Conservation (phyloP, 2,329 filamentous ascomycete genomes). For the Trichoderma semiorbis region DNA sequence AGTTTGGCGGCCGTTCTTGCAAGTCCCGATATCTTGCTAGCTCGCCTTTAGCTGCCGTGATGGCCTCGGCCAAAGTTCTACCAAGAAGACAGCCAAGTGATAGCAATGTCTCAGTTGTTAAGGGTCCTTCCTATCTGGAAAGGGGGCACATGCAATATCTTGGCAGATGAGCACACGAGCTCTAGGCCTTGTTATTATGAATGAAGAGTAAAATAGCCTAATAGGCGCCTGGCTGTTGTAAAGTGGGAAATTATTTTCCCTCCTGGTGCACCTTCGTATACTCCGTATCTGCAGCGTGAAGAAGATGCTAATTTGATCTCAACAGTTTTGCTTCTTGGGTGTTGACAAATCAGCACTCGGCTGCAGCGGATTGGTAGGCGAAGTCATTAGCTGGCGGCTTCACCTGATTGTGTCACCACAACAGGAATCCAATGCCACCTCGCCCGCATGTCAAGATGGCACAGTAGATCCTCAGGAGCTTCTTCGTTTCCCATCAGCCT, state of each 20-base stretch:
- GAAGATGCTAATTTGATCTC: background rate
- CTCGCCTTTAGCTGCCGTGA: background rate
- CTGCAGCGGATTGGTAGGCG: background rate
- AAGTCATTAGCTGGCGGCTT: background rate
- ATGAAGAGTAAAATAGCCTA: background rate
- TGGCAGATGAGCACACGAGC: background rate
- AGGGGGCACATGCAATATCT: background rate
- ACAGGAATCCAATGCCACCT: background rate
- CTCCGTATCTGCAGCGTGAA: background rate
- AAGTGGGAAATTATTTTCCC: background rate
- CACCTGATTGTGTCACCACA: background rate
- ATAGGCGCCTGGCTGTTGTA: background rate
- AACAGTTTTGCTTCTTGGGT: background rate
- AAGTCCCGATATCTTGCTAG: background rate
- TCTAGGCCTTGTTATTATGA: background rate
- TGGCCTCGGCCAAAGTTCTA: background rate
- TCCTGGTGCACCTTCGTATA: background rate
- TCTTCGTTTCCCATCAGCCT: background rate
- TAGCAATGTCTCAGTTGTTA: background rate
- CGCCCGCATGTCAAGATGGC: background rate
- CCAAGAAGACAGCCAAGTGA: background rate
- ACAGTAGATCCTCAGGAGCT: background rate
- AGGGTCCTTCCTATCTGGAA: background rate
- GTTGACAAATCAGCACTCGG: background rate
- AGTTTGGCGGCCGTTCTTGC: background rate